phyloP scores from a whole-genome alignment of 371 early-diverging fungal species.

The Rhizomucor miehei region DNA sequence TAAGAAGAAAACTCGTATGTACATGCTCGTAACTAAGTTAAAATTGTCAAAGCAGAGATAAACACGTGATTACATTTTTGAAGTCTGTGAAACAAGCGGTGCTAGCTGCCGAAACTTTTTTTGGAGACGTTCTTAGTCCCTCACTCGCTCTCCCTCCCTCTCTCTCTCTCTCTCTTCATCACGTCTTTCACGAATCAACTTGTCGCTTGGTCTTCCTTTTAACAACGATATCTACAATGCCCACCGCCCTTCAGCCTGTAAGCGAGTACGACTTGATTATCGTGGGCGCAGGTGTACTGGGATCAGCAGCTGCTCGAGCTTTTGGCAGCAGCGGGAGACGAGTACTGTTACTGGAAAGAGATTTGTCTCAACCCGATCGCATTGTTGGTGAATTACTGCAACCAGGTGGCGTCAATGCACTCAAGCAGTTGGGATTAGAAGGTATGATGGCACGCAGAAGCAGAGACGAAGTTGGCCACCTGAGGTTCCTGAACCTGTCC shows the following conservation, averaged over 20 bases:
- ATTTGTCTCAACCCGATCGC: constrained; percentile 87
- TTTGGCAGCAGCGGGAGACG: constrained; percentile 70
- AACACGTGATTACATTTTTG: too few species aligned
- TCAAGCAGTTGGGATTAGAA: constrained; percentile 73
- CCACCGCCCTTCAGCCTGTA: constrained; percentile 9
- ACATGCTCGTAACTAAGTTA: too few species aligned
- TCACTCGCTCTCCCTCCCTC: neutral
- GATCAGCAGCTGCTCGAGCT: constrained; percentile 78
- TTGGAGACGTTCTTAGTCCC: too few species aligned
- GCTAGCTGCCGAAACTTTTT: too few species aligned
- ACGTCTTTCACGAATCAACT: neutral
- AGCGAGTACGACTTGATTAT: constrained; percentile 73
- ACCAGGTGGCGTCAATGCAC: constrained; percentile 87
- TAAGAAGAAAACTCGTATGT: too few species aligned
- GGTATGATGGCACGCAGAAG: constrained; percentile 20
- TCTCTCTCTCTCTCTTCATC: neutral
- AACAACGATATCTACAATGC: constrained; percentile 4
- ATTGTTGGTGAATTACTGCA: constrained; percentile 97
- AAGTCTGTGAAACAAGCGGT: too few species aligned
- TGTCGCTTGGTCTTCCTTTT: neutral
- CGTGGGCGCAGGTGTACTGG: constrained; percentile 91
- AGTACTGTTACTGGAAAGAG: constrained; percentile 80
- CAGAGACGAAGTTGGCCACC: too few species aligned
- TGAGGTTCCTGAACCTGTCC: neutral
- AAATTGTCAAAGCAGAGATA: too few species aligned